A percentile compares a stretch with the other conserved stretches of the same genome.
Conservation (phyloP, 2,329 filamentous ascomycete genomes). For the Chaetomium sp. region DNA sequence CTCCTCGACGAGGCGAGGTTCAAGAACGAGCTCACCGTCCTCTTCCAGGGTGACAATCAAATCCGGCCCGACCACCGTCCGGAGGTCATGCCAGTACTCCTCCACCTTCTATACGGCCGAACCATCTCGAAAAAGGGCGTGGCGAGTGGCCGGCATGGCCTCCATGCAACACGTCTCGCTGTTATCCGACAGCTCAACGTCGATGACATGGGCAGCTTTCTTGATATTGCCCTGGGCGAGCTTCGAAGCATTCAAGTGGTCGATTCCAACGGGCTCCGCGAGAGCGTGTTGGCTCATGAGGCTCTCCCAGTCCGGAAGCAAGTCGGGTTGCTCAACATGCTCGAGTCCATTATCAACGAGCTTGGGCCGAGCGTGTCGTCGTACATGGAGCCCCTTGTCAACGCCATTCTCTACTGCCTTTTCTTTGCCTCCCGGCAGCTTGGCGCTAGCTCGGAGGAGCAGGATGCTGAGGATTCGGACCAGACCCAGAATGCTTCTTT, state of each 20-base stretch:
- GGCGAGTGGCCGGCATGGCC: conserved; percentile 74
- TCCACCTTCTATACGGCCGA: conserved; percentile 86
- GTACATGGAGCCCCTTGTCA: conserved; percentile 69
- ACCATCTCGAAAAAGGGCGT: conserved; percentile 80
- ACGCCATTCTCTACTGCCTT: conserved; percentile 80
- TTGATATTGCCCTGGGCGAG: conserved; percentile 77
- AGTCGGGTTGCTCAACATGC: conserved; percentile 88
- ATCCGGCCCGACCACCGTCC: conserved; percentile 73
- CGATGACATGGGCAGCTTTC: conserved; percentile 75
- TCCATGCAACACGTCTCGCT: conserved; percentile 78
- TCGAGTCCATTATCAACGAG: conserved; percentile 81
- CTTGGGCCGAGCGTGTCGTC: conserved; percentile 72
- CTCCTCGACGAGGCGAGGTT: conserved; percentile 89
- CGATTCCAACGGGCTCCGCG: conserved; percentile 51
- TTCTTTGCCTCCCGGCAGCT: conserved; percentile 63
- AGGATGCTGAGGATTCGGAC: conserved; percentile 47
- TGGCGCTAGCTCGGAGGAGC: conserved; percentile 43
- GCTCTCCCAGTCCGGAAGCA: conserved; percentile 74
- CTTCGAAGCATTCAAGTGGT: conserved; percentile 64
- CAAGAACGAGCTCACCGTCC: conserved; percentile 88
- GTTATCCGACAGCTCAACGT: conserved; percentile 76
- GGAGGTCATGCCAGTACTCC: conserved; percentile 79
- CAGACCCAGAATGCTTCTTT: conserved; percentile 57
- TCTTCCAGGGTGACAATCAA: conserved; percentile 74
- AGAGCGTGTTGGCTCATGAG: conserved; percentile 59